Percentiles rank a stretch among this genome's conserved stretches.
These are phyloP conservation scores for Dryas drummondii DNA, from an alignment of 306 rosid genomes.

Conservation along the genomic window DNA sequence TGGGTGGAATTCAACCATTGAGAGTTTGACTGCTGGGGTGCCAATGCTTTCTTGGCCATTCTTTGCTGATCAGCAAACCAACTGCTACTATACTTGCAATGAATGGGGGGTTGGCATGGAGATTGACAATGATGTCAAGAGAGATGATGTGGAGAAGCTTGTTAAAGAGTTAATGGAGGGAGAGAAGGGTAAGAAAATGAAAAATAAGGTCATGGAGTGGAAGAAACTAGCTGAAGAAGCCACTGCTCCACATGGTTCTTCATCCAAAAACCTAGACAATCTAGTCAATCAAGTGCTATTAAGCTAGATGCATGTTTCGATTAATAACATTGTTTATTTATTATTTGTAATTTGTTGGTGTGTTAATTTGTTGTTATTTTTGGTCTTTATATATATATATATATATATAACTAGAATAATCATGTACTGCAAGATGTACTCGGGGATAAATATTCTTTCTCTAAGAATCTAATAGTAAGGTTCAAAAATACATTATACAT, in stretches of 20 bases:
- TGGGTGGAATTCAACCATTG: constrained; percentile 22
- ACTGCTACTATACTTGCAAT: constrained; percentile 10
- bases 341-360: no score
- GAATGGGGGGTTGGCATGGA: constrained; percentile 24
- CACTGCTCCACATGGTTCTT: constrained; percentile 7
- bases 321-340: no score
- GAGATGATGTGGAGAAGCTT: constrained; percentile 20
- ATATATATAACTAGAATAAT: no score
- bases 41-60: constrained; percentile 24
- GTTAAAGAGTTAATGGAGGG: constrained; percentile 18
- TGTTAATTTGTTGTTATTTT: no score
- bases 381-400: no score
- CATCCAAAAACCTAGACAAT: constrained; percentile 13
- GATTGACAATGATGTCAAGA: constrained; percentile 20
- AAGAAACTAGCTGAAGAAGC: constrained; percentile 30
- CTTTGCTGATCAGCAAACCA: constrained; percentile 15
- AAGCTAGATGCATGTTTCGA: no score
- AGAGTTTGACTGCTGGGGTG: constrained; percentile 19
- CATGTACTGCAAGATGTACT: no score
- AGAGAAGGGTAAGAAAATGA: constrained; percentile 25
- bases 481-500: no score
- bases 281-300: background rate
- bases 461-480: no score
- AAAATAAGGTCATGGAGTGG: constrained; percentile 18
- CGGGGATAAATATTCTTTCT: no score